These are phyloP conservation scores for Penicillium nucicola DNA, from an alignment of 495 filamentous ascomycete genomes.

Conservation along the genomic window DNA sequence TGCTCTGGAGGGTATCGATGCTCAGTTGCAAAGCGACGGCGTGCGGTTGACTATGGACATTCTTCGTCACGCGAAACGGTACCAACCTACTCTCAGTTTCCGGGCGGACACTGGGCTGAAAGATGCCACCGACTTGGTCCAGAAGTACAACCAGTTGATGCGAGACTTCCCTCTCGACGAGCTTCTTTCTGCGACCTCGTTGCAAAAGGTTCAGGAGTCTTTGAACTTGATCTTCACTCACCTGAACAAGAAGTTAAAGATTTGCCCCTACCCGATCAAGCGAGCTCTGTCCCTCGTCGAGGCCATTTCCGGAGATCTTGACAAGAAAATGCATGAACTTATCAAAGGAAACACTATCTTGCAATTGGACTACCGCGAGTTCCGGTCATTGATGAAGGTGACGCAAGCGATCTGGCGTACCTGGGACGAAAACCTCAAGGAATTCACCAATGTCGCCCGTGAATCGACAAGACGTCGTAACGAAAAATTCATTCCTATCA, in stretches of 20 bases:
- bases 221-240: conserved; percentile 84
- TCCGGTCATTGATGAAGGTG: conserved; percentile 76
- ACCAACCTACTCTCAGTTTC: conserved; percentile 95
- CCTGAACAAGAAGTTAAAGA: conserved; percentile 93
- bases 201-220: conserved; percentile 87
- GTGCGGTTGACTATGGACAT: conserved; percentile 92
- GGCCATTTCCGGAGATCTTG: conserved; percentile 93
- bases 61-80: conserved; percentile 90
- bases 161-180: conserved; percentile 96
- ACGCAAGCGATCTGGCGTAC: conserved; percentile 81
- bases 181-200: conserved; percentile 82
- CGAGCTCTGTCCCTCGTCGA: conserved; percentile 92
- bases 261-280: conserved; percentile 89
- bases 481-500: conserved; percentile 98
- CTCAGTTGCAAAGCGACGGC: conserved; percentile 80
- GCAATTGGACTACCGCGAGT: conserved; percentile 88
- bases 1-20: conserved; percentile 83
- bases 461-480: conserved; percentile 87
- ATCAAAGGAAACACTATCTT: conserved; percentile 84
- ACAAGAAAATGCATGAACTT: conserved; percentile 77
- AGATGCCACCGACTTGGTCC: conserved; percentile 89
- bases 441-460: conserved; percentile 94
- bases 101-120: conserved; percentile 90
- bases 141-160: conserved; percentile 98
- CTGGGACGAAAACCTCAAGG: conserved; percentile 95